Evolutionary conservation across 192 early-diverging fungal genomes (phyloP).

Genomic region (Kappamyces sp.): DNA sequence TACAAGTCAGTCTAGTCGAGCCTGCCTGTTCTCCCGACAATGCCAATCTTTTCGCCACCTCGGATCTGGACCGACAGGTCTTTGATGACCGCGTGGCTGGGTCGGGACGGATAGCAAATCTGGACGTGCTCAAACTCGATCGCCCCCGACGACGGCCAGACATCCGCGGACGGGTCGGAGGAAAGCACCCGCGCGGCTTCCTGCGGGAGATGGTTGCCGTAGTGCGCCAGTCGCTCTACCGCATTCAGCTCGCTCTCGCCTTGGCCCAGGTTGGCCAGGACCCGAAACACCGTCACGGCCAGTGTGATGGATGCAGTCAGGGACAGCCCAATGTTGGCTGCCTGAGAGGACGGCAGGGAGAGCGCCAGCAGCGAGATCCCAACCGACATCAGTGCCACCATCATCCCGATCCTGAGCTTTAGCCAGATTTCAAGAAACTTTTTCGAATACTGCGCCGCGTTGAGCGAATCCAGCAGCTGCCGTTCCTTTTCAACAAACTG

Average conservation of each 20-base stretch:
- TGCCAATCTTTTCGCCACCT: conserved; percentile 40
- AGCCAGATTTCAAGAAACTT: conserved; percentile 1
- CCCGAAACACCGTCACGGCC: neutral
- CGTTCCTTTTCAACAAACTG: conserved; percentile 6
- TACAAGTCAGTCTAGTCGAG: no score
- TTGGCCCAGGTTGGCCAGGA: neutral
- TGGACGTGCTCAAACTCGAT: conserved; percentile 33
- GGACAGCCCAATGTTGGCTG: no score
- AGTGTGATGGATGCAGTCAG: no score
- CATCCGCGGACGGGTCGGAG: no score
- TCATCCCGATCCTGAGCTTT: neutral
- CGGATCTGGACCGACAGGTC: conserved; percentile 30
- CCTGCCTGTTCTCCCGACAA: conserved; percentile 40
- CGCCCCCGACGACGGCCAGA: conserved; percentile 39
- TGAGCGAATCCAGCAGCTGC: neutral
- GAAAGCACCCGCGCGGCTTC: no score
- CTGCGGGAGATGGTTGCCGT: neutral
- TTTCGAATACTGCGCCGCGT: neutral
- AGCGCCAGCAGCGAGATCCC: no score
- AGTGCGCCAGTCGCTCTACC: conserved; percentile 10
- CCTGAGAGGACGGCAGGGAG: no score
- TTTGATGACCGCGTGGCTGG: conserved; percentile 28
- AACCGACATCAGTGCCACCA: no score
- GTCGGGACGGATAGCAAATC: conserved; percentile 30
- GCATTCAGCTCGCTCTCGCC: conserved; percentile 7